Evolutionary conservation across 208 protist genomes (phyloP).

Genomic region (Endotrypanum monterogeii): DNA sequence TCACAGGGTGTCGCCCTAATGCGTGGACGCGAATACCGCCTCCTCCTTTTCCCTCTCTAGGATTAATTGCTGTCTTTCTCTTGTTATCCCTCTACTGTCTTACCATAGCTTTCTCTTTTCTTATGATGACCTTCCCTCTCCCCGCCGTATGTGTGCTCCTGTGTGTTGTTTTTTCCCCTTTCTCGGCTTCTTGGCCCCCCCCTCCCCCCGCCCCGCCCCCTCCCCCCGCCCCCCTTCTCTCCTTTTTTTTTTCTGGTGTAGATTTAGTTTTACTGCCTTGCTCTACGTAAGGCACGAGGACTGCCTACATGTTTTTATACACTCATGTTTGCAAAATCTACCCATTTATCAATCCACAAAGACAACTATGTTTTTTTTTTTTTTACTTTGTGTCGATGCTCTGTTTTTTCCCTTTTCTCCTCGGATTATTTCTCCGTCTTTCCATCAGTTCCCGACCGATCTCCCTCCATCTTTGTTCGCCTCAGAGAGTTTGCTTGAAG

Average conservation of each 20-base stretch:
- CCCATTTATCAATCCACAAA: not conserved
- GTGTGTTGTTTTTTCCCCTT: not conserved
- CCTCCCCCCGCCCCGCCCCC: not conserved
- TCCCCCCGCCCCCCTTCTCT: not conserved
- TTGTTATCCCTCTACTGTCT: not conserved
- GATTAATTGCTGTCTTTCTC: not conserved
- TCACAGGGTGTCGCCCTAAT: not conserved
- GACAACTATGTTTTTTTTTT: conserved; percentile 7
- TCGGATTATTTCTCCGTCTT: not conserved
- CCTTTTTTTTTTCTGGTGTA: not conserved
- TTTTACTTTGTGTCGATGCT: not conserved
- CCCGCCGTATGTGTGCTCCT: not conserved
- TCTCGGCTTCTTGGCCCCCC: not conserved
- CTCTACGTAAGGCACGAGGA: not conserved
- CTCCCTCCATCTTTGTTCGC: too few relatives aligned
- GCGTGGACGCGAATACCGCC: not conserved
- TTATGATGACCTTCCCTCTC: not conserved
- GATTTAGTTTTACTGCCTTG: not conserved
- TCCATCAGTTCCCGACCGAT: not conserved
- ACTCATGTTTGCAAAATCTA: conserved; percentile 1
- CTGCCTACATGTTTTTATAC: conserved; percentile 18
- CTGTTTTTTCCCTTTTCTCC: not conserved
- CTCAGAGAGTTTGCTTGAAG: not conserved
- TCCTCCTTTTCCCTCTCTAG: not conserved
- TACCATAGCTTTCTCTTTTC: not conserved